A percentile compares a stretch with the other conserved stretches of the same genome.
These are phyloP conservation scores for Yamadazyma takamatsuzukensis DNA, from an alignment of 805 yeast genomes.

Conservation along the genomic window DNA sequence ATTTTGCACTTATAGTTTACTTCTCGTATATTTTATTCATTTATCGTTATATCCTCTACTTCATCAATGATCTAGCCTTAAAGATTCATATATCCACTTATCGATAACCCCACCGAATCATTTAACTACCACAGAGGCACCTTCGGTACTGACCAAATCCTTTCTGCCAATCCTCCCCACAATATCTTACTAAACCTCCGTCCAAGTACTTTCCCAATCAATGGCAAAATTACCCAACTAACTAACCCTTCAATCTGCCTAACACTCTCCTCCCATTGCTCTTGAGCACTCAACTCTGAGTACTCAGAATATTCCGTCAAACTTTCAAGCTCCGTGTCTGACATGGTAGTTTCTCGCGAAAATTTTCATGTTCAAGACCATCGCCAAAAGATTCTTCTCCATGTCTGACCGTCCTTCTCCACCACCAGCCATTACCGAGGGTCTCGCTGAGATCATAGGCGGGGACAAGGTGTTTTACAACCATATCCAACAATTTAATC, in stretches of 20 bases:
- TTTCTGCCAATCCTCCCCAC: constrained; percentile 34
- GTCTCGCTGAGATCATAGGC: constrained; percentile 76
- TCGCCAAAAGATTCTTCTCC: background rate
- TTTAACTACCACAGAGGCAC: background rate
- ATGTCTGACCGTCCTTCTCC: too few relatives aligned
- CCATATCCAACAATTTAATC: constrained; percentile 93
- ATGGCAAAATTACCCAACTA: constrained; percentile 59
- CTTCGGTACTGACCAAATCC: constrained; percentile 17
- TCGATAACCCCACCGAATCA: background rate
- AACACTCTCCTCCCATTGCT: constrained; percentile 72
- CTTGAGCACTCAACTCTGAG: constrained; percentile 46
- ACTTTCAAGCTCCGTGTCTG: constrained; percentile 8
- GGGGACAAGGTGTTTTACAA: constrained; percentile 87
- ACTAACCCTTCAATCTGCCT: constrained; percentile 56
- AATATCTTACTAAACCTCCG: constrained; percentile 49
- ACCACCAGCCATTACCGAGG: constrained; percentile 54
- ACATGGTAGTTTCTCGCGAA: background rate
- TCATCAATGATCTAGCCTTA: too few relatives aligned
- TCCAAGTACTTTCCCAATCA: constrained; percentile 66
- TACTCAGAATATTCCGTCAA: constrained; percentile 16
- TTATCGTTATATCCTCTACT: too few relatives aligned
- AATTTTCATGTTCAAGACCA: constrained; percentile 4
- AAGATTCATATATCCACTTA: too few relatives aligned
- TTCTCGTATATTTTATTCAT: too few relatives aligned
- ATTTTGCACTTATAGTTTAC: too few relatives aligned